These are phyloP conservation scores for Dendrothele bispora DNA, from an alignment of 768 basidiomycete genomes.

Conservation along the genomic window DNA sequence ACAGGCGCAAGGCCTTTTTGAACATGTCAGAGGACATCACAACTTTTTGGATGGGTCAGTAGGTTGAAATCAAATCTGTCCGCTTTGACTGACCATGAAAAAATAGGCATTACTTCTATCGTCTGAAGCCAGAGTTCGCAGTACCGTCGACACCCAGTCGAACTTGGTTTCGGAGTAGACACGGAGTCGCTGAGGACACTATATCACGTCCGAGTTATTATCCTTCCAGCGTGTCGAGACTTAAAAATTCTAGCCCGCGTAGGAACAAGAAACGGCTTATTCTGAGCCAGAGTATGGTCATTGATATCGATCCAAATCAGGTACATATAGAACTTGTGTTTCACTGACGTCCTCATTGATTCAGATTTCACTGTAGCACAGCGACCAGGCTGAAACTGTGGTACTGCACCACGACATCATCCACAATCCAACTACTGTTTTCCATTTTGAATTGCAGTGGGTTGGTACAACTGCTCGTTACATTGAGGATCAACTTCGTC, in stretches of 20 bases:
- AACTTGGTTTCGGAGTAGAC: conserved; percentile 66
- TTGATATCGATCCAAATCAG: conserved; percentile 82
- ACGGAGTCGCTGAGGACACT: conserved; percentile 45
- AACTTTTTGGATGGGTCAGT: conserved; percentile 87
- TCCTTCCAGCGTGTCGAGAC: conserved; percentile 34
- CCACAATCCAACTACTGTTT: conserved; percentile 91
- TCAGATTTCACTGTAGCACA: conserved; percentile 45
- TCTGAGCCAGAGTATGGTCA: conserved; percentile 87
- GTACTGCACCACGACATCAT: conserved; percentile 93
- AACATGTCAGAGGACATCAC: conserved; percentile 77
- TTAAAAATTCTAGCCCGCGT: conserved; percentile 38
- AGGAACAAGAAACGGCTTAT: conserved; percentile 62
- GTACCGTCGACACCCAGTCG: conserved; percentile 68
- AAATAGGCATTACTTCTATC: conserved; percentile 84
- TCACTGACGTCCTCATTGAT: not conserved
- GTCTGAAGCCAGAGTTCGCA: conserved; percentile 74
- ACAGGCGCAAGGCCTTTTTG: conserved; percentile 80
- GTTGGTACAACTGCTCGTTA: conserved; percentile 90
- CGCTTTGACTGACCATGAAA: conserved; percentile 6
- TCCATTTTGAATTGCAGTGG: conserved; percentile 98
- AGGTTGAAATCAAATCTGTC: too few relatives aligned
- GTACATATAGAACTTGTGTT: conserved; percentile 29
- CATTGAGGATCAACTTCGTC: conserved; percentile 84
- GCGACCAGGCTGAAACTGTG: conserved; percentile 85
- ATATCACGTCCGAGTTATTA: conserved; percentile 30